Evolutionary conservation across 2,329 filamentous ascomycete genomes (phyloP).

Genomic region (Aspergillus costaricaensis): DNA sequence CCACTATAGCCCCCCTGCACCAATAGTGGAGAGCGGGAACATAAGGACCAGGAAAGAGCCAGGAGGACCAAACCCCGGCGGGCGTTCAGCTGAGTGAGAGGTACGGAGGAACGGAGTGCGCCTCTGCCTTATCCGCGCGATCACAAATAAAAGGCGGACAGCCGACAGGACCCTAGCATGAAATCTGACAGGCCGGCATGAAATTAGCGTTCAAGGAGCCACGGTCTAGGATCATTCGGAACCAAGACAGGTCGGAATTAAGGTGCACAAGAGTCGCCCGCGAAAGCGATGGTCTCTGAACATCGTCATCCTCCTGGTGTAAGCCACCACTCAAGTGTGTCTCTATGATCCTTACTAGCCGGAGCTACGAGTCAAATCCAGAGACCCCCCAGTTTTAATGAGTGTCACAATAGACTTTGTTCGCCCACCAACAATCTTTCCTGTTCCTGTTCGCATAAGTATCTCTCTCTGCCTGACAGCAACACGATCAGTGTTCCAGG

Average conservation of each 20-base stretch:
- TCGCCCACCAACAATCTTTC: not conserved
- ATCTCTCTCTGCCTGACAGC: not conserved
- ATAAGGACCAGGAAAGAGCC: not conserved
- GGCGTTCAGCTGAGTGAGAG: not conserved
- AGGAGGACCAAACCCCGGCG: not conserved
- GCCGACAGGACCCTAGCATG: not conserved
- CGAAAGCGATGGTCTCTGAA: not conserved
- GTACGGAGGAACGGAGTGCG: not conserved
- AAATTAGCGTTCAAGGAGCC: not conserved
- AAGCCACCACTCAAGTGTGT: constrained; percentile 7
- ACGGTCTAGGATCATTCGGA: not conserved
- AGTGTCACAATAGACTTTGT: constrained; percentile 7
- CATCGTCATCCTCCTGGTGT: constrained; percentile 7
- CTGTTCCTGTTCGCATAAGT: not conserved
- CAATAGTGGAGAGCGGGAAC: not conserved
- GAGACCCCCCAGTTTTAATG: not conserved
- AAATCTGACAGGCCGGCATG: not conserved
- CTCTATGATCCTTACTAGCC: constrained; percentile 4
- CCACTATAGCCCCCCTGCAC: constrained; percentile 3
- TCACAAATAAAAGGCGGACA: not conserved
- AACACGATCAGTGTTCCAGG: not conserved
- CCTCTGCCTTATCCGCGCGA: not conserved
- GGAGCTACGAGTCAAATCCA: not conserved
- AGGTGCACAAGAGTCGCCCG: not conserved
- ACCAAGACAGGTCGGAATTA: constrained; percentile 1